Evolutionary conservation across 805 yeast species (phyloP).

Genomic region (Clavispora asparagi): DNA sequence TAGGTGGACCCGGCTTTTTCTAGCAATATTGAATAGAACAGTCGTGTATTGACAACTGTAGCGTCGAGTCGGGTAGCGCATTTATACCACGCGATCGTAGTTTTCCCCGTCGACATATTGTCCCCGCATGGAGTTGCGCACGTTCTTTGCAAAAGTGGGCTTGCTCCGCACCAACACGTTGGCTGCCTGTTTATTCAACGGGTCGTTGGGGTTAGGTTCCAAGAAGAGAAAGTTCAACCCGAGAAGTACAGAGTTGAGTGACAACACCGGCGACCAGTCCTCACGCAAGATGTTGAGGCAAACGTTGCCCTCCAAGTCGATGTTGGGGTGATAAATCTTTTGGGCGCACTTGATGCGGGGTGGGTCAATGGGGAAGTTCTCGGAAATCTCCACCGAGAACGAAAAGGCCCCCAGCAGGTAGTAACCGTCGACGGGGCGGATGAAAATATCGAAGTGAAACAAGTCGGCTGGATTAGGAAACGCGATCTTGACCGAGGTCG

Average conservation of each 20-base stretch:
- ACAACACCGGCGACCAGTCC: slow-evolving; percentile 94
- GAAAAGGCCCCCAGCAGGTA: slow-evolving; percentile 65
- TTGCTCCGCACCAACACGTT: slow-evolving; percentile 38
- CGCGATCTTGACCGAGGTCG: slow-evolving; percentile 47
- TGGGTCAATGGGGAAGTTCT: slow-evolving; percentile 85
- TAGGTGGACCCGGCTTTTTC: not conserved
- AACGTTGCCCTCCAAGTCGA: slow-evolving; percentile 83
- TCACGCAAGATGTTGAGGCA: slow-evolving; percentile 88
- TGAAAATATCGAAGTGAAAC: slow-evolving; percentile 53
- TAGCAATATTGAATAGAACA: not conserved
- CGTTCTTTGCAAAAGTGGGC: slow-evolving; percentile 49
- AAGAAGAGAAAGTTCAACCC: slow-evolving; percentile 82
- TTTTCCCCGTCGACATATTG: slow-evolving; percentile 48
- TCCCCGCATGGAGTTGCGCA: slow-evolving; percentile 67
- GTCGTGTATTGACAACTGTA: too few species aligned
- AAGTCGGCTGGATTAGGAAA: slow-evolving; percentile 52
- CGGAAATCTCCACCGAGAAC: slow-evolving; percentile 62
- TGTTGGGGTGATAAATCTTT: slow-evolving; percentile 88
- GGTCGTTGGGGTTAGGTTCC: slow-evolving; percentile 91
- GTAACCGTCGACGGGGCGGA: slow-evolving; percentile 68
- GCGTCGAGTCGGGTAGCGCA: too few species aligned
- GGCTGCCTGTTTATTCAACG: slow-evolving; percentile 89
- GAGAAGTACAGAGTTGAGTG: slow-evolving; percentile 71
- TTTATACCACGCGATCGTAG: slow-evolving; percentile 59
- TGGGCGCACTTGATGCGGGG: slow-evolving; percentile 74